Evolutionary conservation across 192 early-diverging fungal species (phyloP).

Genomic region (Umbelopsis sp.): DNA sequence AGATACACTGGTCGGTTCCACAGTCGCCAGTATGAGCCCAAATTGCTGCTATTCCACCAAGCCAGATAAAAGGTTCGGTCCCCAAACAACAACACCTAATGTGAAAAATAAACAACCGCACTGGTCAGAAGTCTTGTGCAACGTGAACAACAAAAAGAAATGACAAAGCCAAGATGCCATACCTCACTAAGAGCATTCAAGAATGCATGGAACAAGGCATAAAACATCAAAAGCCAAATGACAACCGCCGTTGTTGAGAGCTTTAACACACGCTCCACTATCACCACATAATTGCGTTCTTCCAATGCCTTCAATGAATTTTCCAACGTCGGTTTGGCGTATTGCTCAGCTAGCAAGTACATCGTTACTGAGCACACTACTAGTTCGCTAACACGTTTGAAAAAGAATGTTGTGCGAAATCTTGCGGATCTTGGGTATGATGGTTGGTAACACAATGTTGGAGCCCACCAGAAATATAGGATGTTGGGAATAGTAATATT

Average conservation of each 20-base stretch:
- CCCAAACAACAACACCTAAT: conserved; percentile 74
- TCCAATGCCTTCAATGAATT: conserved; percentile 78
- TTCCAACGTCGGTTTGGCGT: conserved; percentile 76
- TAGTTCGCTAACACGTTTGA: conserved; percentile 80
- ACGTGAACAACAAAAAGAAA: too few species aligned
- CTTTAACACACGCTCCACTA: conserved; percentile 87
- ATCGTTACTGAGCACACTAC: conserved; percentile 67
- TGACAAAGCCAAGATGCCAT: conserved; percentile 8
- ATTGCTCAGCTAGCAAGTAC: conserved; percentile 80
- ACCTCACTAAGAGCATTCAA: conserved; percentile 83
- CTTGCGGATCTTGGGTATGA: conserved; percentile 70
- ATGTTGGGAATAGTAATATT: conserved; percentile 70
- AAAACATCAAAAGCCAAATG: conserved; percentile 93
- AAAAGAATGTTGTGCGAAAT: conserved; percentile 72
- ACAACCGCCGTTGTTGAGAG: conserved; percentile 73
- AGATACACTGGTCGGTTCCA: conserved; percentile 93
- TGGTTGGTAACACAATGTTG: conserved; percentile 89
- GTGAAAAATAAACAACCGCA: not conserved
- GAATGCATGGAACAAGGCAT: conserved; percentile 78
- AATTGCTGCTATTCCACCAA: conserved; percentile 87
- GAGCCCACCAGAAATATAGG: conserved; percentile 77
- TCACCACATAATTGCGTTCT: conserved; percentile 59
- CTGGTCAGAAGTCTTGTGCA: too few species aligned
- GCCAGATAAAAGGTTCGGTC: conserved; percentile 86
- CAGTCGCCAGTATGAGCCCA: conserved; percentile 84